phyloP scores from a whole-genome alignment of 345 rosid species.

The Eutrema yunnanense region DNA sequence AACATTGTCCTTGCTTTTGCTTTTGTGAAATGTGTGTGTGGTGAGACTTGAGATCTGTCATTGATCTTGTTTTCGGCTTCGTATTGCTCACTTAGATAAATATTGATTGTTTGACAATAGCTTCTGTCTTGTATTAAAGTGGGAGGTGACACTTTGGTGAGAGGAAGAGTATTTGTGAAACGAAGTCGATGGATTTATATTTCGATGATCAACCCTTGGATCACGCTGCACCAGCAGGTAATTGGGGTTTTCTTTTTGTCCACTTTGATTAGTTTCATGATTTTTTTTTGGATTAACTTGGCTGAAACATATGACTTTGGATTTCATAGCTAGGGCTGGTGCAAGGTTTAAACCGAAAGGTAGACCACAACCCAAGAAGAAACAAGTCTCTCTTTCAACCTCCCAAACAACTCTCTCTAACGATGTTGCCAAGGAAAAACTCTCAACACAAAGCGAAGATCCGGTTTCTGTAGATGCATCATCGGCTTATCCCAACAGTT shows the following conservation, averaged over 20 bases:
- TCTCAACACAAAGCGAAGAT: background rate
- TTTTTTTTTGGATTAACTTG: background rate
- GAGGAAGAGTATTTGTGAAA: background rate
- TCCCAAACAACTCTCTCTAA: conserved; percentile 1
- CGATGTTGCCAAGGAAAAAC: background rate
- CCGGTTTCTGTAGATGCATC: background rate
- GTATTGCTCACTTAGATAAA: background rate
- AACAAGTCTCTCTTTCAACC: conserved; percentile 18
- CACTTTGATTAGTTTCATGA: background rate
- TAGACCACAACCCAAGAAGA: conserved; percentile 23
- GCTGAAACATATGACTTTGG: background rate
- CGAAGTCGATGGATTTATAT: conserved; percentile 19
- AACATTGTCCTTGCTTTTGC: background rate
- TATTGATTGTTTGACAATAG: background rate
- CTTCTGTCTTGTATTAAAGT: background rate
- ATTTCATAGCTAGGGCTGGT: conserved; percentile 24
- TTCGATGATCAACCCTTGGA: conserved; percentile 17
- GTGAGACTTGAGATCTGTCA: conserved; percentile 1
- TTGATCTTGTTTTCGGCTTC: background rate
- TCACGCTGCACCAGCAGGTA: conserved; percentile 23
- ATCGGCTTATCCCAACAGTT: background rate
- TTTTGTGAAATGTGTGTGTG: background rate
- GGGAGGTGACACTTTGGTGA: background rate
- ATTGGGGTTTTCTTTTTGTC: background rate
- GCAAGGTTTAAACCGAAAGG: conserved; percentile 32